Evolutionary conservation across 2,329 filamentous ascomycete genomes (phyloP), one percentile per base, ranked within the genome.

Genomic region (Ascochyta pisi): DNA sequence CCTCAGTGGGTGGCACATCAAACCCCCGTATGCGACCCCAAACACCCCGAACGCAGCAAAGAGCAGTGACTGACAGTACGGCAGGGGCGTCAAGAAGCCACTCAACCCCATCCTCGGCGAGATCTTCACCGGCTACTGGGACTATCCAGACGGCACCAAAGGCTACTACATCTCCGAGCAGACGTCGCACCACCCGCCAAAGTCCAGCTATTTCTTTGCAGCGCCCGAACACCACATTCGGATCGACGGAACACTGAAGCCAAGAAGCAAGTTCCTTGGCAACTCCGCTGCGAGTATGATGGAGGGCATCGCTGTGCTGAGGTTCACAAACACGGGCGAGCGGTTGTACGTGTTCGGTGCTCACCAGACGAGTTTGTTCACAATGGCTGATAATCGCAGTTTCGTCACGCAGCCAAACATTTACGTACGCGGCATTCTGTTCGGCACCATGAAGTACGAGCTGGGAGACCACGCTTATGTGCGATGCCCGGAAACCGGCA

Each of bases 381-480:
- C n/a, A 33, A 13, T 7, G 35, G 63, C 61, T 66, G 48, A 67
- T 58, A 26, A 15, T 15, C 24, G 26, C 27, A 96, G 91, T 77
- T 91, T 96, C 70, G 79, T 98, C 48, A 98, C 95, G 4, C 95
- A 99, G 72, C 95, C 95, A 16, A 99, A 99, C 80, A 99, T 99
- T 92, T 99, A 99, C 76, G 95, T 94, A 22, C 86, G 95, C 60
- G 94, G 95, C 33, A 98, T 99, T 57, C 82, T 99, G 8, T 97
- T 99, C 70, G 95, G 95, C 43, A 98, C 97, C 77, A 98, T 99
- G 95, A 98, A 97, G 77, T 99, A 98, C 77, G 95, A 99, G 79
- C 86, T 99, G 7, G 95, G 94, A 62, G 94, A 98, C 74, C 93
- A 96, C 79, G 96, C 93, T 74, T 91, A 92, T 67, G 91, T 99